phyloP scores from a whole-genome alignment of 140 eudicot genomes.

The Stevia rebaudiana region DNA sequence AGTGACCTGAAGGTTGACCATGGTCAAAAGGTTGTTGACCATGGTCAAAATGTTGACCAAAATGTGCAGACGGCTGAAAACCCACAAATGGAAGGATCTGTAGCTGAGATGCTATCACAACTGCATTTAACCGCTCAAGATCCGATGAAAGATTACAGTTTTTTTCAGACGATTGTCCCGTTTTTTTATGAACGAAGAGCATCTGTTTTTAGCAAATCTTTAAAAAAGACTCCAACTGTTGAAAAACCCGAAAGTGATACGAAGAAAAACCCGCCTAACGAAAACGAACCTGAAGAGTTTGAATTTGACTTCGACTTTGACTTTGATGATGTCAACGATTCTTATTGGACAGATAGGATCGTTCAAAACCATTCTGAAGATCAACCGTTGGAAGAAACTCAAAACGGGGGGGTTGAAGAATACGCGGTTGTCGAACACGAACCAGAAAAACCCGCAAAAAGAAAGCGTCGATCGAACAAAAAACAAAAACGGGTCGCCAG shows the following conservation, averaged over 20 bases:
- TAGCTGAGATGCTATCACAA: constrained; percentile 55
- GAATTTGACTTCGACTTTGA: constrained; percentile 42
- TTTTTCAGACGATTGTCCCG: constrained; percentile 27
- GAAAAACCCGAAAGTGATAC: constrained; percentile 29
- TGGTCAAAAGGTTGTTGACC: constrained; percentile 27
- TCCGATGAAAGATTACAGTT: constrained; percentile 51
- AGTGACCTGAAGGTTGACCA: constrained; percentile 26
- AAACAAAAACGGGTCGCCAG: constrained; percentile 24
- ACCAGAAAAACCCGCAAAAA: constrained; percentile 36
- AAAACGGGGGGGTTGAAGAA: constrained; percentile 35
- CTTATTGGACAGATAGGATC: constrained; percentile 86
- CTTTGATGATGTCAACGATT: constrained; percentile 67
- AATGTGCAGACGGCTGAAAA: constrained; percentile 22
- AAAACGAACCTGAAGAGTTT: constrained; percentile 36
- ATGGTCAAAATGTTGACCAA: constrained; percentile 28
- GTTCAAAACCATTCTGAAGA: constrained; percentile 63
- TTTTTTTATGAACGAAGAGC: constrained; percentile 63
- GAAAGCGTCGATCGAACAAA: constrained; percentile 40
- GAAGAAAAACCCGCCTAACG: constrained; percentile 38
- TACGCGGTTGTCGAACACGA: constrained; percentile 33
- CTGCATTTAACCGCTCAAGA: constrained; percentile 59
- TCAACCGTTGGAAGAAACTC: constrained; percentile 36
- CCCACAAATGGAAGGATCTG: constrained; percentile 33
- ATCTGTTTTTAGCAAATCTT: constrained; percentile 37
- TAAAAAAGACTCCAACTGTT: constrained; percentile 19